Evolutionary conservation across 306 rosid genomes (phyloP).

Genomic region (Dryas alaskensis): DNA sequence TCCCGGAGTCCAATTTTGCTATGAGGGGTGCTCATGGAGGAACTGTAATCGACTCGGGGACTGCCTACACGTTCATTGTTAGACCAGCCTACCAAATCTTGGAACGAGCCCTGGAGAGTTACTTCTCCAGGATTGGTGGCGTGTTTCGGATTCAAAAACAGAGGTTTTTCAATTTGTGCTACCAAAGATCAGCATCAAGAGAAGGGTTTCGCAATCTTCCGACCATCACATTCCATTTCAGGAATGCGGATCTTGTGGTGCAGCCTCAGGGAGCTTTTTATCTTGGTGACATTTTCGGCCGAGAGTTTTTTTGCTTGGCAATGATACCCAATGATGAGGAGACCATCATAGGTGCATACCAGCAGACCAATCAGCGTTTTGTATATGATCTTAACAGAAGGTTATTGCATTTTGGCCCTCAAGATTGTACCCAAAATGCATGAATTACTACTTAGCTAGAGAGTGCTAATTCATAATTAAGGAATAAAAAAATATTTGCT

Average conservation of each 20-base stretch:
- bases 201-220: constrained; percentile 5
- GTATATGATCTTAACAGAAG: background rate
- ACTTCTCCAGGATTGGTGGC: background rate
- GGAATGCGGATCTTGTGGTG: no score
- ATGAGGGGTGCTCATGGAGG: no score
- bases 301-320: background rate
- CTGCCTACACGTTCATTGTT: background rate
- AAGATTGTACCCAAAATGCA: background rate
- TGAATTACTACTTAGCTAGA: background rate
- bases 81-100: background rate
- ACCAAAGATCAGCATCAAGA: background rate
- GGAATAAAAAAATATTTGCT: no score
- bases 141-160: background rate
- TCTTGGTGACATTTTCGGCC: background rate
- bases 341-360: background rate
- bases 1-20: no score
- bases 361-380: background rate
- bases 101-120: background rate
- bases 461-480: no score
- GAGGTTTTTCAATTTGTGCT: background rate
- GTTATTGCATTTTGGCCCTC: background rate
- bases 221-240: background rate
- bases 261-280: background rate
- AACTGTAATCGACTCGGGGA: no score
- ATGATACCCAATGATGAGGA: background rate